Base-by-base conservation (phyloP, 2,329 filamentous ascomycete species). In the Phaeosphaeria sp. region DNA sequence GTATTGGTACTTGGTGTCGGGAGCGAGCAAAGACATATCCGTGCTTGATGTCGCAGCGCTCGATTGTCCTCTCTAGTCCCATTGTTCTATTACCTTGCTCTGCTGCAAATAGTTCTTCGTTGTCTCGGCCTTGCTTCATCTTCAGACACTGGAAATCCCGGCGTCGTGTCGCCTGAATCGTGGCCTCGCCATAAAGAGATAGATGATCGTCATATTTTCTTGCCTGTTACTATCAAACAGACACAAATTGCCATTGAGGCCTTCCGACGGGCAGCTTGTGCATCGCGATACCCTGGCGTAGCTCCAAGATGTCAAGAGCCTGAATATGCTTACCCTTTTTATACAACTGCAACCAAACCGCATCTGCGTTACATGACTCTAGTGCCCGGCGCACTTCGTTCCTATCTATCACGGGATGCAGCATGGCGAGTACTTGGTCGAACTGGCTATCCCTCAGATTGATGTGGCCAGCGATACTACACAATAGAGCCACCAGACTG, bases 321-420 rank as follows among this genome's bases (percentile, higher is more conserved):
- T 11, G 27, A 11, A 27, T 23, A 33, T 22, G 33, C 25, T 54
- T 55, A 6, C 59, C 52, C 50, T 60, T 71, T 55, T 64, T 67
- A 20, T 68, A 68, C 36, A 72, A 13, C 6, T 68, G 62, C 52
- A 94, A 76, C 92, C 92, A 96, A 3, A 95, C 89, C 1, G 90
- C 89, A 79, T 95, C 91, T 0, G 83, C 80, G 73, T 94, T 93
- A 52, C 89, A 78, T 2, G 72, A 77, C 63, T 90, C 87, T 46
- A 95, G 75, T 11, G 85, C 87, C 33, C 78, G 76, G 48, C 81
- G 83, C 11, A 89, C 83, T 48, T 84, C 79, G 1, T 68, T 54
- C 25, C 82, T 76, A 6, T 68, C 66, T 5, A 79, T 39, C 11
- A 77, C 66, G 2, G 75, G 74, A 46, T 74, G 73, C 50, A 95